A percentile compares a stretch with the other conserved stretches of the same genome.
Evolutionary conservation across 2,329 filamentous ascomycete species (phyloP).

Genomic region (Exophiala alcalophila): DNA sequence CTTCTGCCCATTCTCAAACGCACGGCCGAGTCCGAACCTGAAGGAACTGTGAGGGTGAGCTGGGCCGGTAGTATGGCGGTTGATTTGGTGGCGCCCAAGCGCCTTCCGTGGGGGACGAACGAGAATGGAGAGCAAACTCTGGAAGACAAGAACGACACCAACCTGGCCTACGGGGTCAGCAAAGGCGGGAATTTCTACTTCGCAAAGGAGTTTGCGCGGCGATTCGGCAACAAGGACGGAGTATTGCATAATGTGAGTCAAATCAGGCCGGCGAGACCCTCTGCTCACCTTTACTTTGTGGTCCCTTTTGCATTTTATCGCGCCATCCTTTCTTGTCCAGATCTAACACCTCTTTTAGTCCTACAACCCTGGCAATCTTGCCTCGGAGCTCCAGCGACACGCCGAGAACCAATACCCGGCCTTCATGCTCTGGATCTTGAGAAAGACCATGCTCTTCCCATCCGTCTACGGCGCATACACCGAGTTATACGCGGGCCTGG

Average conservation of each 20-base stretch:
- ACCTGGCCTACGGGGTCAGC: conserved; percentile 10
- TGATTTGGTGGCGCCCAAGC: conserved; percentile 6
- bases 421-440: background rate
- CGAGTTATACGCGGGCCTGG: conserved; percentile 48
- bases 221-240: conserved; percentile 14
- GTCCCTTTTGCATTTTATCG: too few species aligned
- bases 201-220: conserved; percentile 20
- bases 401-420: background rate
- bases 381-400: conserved; percentile 38
- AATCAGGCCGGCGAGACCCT: too few species aligned
- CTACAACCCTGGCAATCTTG: conserved; percentile 44
- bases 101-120: conserved; percentile 14
- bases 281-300: too few species aligned
- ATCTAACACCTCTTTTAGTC: too few species aligned
- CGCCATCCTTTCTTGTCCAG: too few species aligned
- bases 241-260: conserved; percentile 27
- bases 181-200: conserved; percentile 23
- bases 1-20: conserved; percentile 36
- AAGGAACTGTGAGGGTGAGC: conserved; percentile 34
- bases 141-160: conserved; percentile 7
- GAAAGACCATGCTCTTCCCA: conserved; percentile 30
- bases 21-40: conserved; percentile 29
- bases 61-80: conserved; percentile 30
- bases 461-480: conserved; percentile 48
- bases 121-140: conserved; percentile 9